A percentile compares a stretch with the other conserved stretches of the same genome.
phyloP scores from a whole-genome alignment of 305 asterid species.

The Fraxinus albicans region DNA sequence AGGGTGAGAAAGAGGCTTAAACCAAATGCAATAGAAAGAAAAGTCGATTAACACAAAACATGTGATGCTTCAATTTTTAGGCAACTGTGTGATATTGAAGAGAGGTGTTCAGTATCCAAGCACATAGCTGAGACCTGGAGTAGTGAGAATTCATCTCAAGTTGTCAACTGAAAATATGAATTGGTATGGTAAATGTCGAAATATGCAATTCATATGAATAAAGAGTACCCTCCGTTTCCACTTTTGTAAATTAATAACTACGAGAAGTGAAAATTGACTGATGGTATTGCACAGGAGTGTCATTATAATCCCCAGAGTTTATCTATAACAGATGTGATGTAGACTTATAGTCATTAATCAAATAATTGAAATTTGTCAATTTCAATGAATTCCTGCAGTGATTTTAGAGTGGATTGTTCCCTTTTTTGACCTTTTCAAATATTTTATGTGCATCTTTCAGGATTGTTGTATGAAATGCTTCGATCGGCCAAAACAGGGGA shows the following conservation, averaged over 20 bases:
- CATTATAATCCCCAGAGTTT: not conserved
- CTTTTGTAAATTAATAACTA: not conserved
- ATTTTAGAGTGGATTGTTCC: not conserved
- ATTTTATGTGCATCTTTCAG: slow-evolving; percentile 45
- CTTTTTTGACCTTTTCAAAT: slow-evolving; percentile 19
- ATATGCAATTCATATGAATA: not conserved
- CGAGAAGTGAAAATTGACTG: not conserved
- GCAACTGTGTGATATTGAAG: not conserved
- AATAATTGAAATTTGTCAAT: not conserved
- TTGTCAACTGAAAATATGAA: not conserved
- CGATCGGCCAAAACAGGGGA: slow-evolving; percentile 90
- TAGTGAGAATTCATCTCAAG: not conserved
- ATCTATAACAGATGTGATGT: not conserved
- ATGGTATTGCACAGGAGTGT: not conserved
- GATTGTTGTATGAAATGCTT: slow-evolving; percentile 91
- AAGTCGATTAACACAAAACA: not conserved
- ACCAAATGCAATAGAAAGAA: not conserved
- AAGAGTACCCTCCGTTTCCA: not conserved
- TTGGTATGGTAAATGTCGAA: not conserved
- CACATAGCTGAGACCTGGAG: not conserved
- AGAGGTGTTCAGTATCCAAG: not conserved
- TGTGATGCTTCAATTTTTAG: not conserved
- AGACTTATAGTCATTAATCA: not conserved
- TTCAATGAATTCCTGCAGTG: not conserved
- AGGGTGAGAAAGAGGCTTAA: not conserved